Conservation (phyloP, 306 rosid genomes). For the Fragaria ananassa region DNA sequence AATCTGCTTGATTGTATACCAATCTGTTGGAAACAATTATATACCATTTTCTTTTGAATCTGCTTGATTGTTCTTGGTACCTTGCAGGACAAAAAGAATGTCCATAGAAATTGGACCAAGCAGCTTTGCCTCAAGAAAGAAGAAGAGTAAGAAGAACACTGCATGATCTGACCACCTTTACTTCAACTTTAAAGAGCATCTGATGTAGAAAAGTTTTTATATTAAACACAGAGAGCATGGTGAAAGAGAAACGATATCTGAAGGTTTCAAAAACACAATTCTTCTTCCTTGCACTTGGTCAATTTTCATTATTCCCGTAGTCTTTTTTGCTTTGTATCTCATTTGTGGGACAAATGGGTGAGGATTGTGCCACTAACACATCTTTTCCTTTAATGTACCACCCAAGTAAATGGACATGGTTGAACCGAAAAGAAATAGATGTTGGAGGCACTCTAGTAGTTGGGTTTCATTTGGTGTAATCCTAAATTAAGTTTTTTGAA, state of each 20-base stretch:
- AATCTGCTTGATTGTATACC: not conserved
- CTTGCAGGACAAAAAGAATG: slow-evolving; percentile 78
- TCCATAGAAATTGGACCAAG: slow-evolving; percentile 83
- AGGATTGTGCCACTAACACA: not conserved
- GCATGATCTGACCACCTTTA: slow-evolving; percentile 17
- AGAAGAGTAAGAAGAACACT: slow-evolving; percentile 67
- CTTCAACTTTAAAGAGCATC: slow-evolving; percentile 14
- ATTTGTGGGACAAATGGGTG: not conserved
- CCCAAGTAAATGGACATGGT: not conserved
- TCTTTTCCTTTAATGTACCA: not conserved
- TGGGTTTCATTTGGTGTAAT: not conserved
- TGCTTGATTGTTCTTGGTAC: not conserved
- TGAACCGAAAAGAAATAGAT: not conserved
- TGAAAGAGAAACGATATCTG: not conserved
- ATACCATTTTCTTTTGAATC: not conserved
- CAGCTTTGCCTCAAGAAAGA: slow-evolving; percentile 89
- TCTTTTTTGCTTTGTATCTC: not conserved
- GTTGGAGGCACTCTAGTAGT: not conserved
- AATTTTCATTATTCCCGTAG: not conserved
- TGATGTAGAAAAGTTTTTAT: slow-evolving; percentile 6
- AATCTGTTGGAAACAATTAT: not conserved
- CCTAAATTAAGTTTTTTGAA: not conserved
- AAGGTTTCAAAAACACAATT: not conserved
- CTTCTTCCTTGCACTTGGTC: not conserved
- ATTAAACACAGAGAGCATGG: not conserved